phyloP scores from a whole-genome alignment of 1,284 basidiomycete genomes.

The Moniliella sp. region DNA sequence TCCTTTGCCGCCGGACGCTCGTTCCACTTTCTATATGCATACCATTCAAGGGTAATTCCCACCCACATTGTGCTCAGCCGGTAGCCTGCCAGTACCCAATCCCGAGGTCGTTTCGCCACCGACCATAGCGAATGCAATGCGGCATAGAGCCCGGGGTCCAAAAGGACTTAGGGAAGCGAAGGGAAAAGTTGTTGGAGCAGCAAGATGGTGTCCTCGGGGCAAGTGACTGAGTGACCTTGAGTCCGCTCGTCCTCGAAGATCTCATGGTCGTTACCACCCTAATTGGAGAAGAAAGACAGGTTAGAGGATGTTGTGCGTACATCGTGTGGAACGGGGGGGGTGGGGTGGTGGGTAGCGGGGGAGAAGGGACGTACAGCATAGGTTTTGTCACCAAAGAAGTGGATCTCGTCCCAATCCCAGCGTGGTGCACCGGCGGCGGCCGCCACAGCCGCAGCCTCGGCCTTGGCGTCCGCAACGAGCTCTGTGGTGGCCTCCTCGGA shows the following conservation, averaged over 20 bases:
- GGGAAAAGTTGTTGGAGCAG: too few species aligned
- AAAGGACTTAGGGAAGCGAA: too few species aligned
- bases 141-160: too few species aligned
- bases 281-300: background rate
- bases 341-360: background rate
- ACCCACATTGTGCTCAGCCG: too few species aligned
- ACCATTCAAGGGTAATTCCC: too few species aligned
- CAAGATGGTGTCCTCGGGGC: slow-evolving; percentile 62
- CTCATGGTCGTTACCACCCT: slow-evolving; percentile 92
- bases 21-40: too few species aligned
- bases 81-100: too few species aligned
- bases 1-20: too few species aligned
- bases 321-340: background rate
- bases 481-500: too few species aligned
- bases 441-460: background rate
- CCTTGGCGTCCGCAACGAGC: background rate
- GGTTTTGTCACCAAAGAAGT: slow-evolving; percentile 94
- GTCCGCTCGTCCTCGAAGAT: slow-evolving; percentile 63
- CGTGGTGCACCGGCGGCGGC: slow-evolving; percentile 40
- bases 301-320: background rate
- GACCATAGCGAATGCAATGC: too few species aligned
- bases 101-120: too few species aligned
- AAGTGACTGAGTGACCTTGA: slow-evolving; percentile 61
- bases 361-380: slow-evolving; percentile 42
- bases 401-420: slow-evolving; percentile 92